Base-by-base conservation (phyloP, 1,284 basidiomycete species). In the Coriolopsis trogii region DNA sequence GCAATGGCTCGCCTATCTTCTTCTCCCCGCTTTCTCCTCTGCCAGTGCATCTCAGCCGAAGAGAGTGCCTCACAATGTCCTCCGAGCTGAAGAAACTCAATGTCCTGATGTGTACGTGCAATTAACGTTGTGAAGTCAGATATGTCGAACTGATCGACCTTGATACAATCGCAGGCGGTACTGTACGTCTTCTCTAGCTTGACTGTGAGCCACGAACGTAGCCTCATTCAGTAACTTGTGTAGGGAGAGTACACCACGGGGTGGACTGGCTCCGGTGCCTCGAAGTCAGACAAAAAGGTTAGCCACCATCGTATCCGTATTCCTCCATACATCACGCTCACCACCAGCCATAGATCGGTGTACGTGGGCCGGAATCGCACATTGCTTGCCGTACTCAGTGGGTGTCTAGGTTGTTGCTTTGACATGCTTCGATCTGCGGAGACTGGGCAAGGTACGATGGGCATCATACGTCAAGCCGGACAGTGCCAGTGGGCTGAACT, bases 171-270 rank as follows among this genome's bases (percentile, higher is more conserved):
- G n/a, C 15, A 64, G 63, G 63, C 53, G 63, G 63, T 48, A 60
- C 63, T 24, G 63, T 64, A 40, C 28, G 63, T 49, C 24, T 15
- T n/a, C 3, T 18, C n/a, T 25, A 36, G 2, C 30, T 10, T n/a
- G 3, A 18, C 26, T 16, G 15, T n/a, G 31, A n/a, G n/a, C n/a
- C n/a, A n/a, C n/a, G n/a, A n/a, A n/a, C n/a, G n/a, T n/a, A n/a
- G 9, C 15, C 37, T 9, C 21, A 41, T 12, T 9, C 12, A 13
- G n/a, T 29, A 8, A 24, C 13, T 8, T 9, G 36, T 51, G 15
- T 45, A 88, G 86, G 90, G 90, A 41, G 89, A 95, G 75, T 95
- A 96, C 72, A 96, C 94, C 51, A 96, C 94, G 46, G 94, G 94
- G 67, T 95, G 91, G 87, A 93, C 92, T 4, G 87, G 85, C 15